These are phyloP conservation scores for Sporothrix humicola DNA, from an alignment of 2,329 filamentous ascomycete species.

Conservation along the genomic window DNA sequence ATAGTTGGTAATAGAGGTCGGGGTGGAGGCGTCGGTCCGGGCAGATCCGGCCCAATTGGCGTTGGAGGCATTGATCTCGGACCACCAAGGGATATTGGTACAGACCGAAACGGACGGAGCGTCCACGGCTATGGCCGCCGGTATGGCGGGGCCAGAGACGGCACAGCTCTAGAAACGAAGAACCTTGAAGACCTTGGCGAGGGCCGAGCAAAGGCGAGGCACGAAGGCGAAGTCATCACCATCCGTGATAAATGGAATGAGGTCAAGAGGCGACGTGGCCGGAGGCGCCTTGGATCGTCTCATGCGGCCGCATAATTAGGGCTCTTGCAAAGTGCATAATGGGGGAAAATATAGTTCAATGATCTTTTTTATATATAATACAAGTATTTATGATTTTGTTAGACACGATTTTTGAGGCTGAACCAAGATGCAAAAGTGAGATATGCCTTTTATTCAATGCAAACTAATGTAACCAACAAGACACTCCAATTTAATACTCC, in stretches of 20 bases:
- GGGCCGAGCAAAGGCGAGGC: constrained; percentile 52
- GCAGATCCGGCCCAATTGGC: constrained; percentile 15
- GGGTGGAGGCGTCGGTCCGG: not conserved
- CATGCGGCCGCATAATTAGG: constrained; percentile 13
- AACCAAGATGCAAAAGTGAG: not conserved
- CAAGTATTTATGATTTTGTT: constrained; percentile 5
- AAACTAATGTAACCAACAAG: not conserved
- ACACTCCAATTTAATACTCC: not conserved
- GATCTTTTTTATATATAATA: not conserved
- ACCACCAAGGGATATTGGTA: not conserved
- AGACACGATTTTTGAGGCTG: not conserved
- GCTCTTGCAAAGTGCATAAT: not conserved
- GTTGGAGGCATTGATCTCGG: constrained; percentile 11
- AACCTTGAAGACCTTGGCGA: constrained; percentile 59
- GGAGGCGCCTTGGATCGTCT: constrained; percentile 30
- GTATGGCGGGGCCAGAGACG: constrained; percentile 40
- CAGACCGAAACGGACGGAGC: not conserved
- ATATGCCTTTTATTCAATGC: constrained; percentile 1
- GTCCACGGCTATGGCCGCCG: constrained; percentile 18
- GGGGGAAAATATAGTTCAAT: not conserved
- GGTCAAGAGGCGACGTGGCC: constrained; percentile 45
- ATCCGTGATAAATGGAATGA: constrained; percentile 52
- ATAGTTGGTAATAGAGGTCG: constrained; percentile 44
- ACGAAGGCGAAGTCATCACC: constrained; percentile 53
- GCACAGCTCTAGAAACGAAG: constrained; percentile 48